Evolutionary conservation across 768 basidiomycete species (phyloP), one percentile per base, ranked within the genome.

Genomic region (Suillus plorans): DNA sequence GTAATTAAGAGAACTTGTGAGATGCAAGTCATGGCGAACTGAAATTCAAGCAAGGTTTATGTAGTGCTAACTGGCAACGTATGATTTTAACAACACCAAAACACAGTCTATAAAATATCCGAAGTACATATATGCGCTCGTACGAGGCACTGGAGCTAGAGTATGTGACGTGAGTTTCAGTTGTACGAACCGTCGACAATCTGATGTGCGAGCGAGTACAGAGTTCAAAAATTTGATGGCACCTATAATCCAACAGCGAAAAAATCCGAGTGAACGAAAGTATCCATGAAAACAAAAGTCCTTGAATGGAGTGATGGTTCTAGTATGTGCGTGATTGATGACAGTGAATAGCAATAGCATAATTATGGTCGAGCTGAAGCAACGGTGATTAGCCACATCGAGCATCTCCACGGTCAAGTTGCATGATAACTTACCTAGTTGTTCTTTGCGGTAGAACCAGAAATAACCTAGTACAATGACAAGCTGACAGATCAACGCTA

Each of bases 361-460:
- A 25, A 61, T 71, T 66, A 76, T 57, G 73, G 74, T 39, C 73
- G 74, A 53, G 76, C 75, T 74, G 39, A 12, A 20, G 14, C 36
- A 56, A 45, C 7, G 44, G 25, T 13, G 12, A 62, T 45, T 18
- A 41, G n/a, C 13, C 36, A 63, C 50, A 52, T 47, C 7, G 4
- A 60, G 31, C 6, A 8, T 22, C 4, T 28, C 39, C 12, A 25
- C 18, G 28, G 52, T 28, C 28, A 31, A 20, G 18, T 31, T 25
- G 47, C 14, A 56, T 13, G 18, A 31, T 5, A 4, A 82, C 90
- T 61, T 74, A 91, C 91, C 77, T 66, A 97, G 85, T 75, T 97
- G 95, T 78, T 97, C 95, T 80, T 94, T 95, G 76, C 95, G 88
- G 79, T 96, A 97, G 86, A 97, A 96, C 92, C 92, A 92, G 82